These are phyloP conservation scores for Cinnamomum micranthum DNA, from an alignment of 164 flowering plant genomes.

Conservation along the genomic window DNA sequence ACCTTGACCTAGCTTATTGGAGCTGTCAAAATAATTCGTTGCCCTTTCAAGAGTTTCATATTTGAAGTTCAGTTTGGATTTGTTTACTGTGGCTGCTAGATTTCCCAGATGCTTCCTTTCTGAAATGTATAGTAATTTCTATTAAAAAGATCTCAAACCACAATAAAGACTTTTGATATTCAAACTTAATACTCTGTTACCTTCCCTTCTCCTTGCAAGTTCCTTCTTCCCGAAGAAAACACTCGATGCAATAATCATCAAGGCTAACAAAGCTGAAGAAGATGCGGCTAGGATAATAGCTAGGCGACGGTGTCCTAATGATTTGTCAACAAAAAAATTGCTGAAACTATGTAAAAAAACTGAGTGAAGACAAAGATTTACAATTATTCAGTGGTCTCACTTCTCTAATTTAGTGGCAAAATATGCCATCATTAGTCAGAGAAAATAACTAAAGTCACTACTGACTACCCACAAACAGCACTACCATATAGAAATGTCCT, in stretches of 20 bases:
- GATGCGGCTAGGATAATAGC: slow-evolving; percentile 40
- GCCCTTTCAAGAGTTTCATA: slow-evolving; percentile 77
- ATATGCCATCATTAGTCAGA: neutral
- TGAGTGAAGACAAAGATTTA: neutral
- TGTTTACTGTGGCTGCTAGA: slow-evolving; percentile 36
- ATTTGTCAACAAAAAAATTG: slow-evolving; percentile 2
- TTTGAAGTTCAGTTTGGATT: slow-evolving; percentile 56
- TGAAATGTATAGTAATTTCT: slow-evolving; percentile 21
- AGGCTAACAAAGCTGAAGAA: slow-evolving; percentile 36
- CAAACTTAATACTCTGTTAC: slow-evolving; percentile 19
- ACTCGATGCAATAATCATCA: slow-evolving; percentile 30
- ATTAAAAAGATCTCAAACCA: neutral
- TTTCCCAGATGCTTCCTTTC: slow-evolving; percentile 59
- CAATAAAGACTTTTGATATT: neutral
- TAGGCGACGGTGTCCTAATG: slow-evolving; percentile 35
- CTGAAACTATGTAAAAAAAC: neutral
- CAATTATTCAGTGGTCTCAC: neutral
- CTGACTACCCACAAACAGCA: neutral
- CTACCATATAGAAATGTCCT: too few species aligned
- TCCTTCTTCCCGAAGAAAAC: slow-evolving; percentile 36
- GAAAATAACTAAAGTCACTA: neutral
- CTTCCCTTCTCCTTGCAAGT: slow-evolving; percentile 36
- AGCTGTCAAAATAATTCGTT: slow-evolving; percentile 50
- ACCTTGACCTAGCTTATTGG: slow-evolving; percentile 77
- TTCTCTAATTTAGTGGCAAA: too few species aligned